Percentiles rank a stretch among this genome's conserved stretches.
Evolutionary conservation across 2,329 filamentous ascomycete genomes (phyloP).

Genomic region (Epichloe sibirici): DNA sequence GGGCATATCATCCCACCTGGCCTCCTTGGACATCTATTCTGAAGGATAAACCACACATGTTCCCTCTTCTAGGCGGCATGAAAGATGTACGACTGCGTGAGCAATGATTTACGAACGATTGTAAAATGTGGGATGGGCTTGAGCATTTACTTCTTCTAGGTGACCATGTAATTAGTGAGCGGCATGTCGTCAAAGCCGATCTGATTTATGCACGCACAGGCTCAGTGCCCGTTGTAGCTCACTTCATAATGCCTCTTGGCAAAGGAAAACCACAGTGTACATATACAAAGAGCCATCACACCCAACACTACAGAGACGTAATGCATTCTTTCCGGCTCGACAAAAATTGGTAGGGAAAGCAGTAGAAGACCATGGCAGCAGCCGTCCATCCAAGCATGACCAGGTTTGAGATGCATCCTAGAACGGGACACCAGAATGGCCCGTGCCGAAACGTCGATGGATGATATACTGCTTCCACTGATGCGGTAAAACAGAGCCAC

Average conservation of each 20-base stretch:
- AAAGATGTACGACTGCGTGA: no score
- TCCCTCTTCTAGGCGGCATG: no score
- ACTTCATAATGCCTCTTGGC: slow-evolving; percentile 15
- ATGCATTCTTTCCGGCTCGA: slow-evolving; percentile 13
- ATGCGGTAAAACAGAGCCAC: slow-evolving; percentile 13
- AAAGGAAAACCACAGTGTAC: slow-evolving; percentile 12
- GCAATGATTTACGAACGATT: no score
- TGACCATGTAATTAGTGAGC: no score
- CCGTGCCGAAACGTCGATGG: no score
- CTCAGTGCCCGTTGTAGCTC: slow-evolving; percentile 6
- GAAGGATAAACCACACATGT: no score
- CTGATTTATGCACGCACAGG: not conserved
- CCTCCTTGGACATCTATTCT: no score
- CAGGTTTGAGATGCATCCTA: slow-evolving; percentile 14
- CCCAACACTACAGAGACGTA: slow-evolving; percentile 14
- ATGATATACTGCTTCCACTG: slow-evolving; percentile 9
- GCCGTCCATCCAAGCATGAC: slow-evolving; percentile 14
- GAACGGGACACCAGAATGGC: slow-evolving; percentile 13
- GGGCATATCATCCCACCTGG: no score
- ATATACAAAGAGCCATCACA: slow-evolving; percentile 8
- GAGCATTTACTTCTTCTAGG: no score
- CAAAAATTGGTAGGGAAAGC: slow-evolving; percentile 15
- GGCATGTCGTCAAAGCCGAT: not conserved
- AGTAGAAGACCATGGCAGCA: slow-evolving; percentile 15
- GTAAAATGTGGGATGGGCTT: no score